Percentiles rank a stretch among this genome's conserved stretches.
Evolutionary conservation across 1,284 basidiomycete genomes (phyloP).

Genomic region (Chalciporus sp.): DNA sequence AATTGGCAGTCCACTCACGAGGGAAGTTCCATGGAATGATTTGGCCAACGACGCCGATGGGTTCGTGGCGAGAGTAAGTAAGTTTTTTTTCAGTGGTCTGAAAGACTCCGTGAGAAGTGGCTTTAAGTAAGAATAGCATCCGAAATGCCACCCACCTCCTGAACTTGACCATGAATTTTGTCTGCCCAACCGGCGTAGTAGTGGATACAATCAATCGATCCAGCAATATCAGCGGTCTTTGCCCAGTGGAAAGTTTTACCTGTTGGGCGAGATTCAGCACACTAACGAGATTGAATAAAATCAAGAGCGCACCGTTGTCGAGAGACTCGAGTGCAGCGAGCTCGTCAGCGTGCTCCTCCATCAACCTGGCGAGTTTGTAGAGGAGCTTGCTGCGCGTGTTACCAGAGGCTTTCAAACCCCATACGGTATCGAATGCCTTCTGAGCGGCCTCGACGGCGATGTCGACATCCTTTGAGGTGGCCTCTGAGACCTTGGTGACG

Average conservation of each 20-base stretch:
- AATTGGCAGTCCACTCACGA: conserved; percentile 39
- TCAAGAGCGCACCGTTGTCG: conserved; percentile 43
- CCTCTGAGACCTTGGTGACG: conserved; percentile 71
- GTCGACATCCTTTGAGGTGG: conserved; percentile 72
- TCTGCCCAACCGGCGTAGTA: conserved; percentile 84
- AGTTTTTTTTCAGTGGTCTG: conserved; percentile 72
- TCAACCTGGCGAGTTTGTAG: conserved; percentile 56
- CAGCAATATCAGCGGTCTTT: conserved; percentile 67
- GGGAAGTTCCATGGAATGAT: conserved; percentile 86
- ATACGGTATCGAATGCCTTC: conserved; percentile 65
- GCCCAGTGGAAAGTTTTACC: conserved; percentile 82
- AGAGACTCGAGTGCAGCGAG: conserved; percentile 63
- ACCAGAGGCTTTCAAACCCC: conserved; percentile 56
- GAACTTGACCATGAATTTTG: conserved; percentile 83
- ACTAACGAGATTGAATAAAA: neutral
- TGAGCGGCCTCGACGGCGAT: conserved; percentile 76
- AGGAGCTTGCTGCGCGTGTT: conserved; percentile 54
- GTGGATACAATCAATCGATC: conserved; percentile 70
- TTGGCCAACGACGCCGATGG: conserved; percentile 88
- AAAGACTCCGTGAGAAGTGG: neutral
- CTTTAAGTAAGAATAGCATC: too few species aligned
- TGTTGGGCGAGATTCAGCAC: conserved; percentile 17
- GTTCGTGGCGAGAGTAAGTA: conserved; percentile 87
- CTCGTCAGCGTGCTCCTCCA: conserved; percentile 63
- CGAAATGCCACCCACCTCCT: conserved; percentile 52